phyloP scores from a whole-genome alignment of 129 eudicot genomes.

The Flaveria bidentis region DNA sequence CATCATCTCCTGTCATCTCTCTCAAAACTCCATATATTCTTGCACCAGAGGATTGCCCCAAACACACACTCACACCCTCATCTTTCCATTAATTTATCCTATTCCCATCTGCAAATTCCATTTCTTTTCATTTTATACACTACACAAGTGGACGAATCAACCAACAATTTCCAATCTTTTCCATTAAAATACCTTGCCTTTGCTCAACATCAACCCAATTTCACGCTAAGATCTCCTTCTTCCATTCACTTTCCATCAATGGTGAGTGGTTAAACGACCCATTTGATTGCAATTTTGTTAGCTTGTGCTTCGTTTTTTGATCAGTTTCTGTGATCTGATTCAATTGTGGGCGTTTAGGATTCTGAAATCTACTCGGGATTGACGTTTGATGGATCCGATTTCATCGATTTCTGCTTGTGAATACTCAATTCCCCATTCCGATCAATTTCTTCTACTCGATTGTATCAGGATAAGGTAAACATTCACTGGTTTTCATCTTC shows the following conservation, averaged over 20 bases:
- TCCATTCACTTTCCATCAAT: constrained; percentile 31
- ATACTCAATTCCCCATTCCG: constrained; percentile 31
- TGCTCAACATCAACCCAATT: constrained; percentile 16
- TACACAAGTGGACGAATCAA: constrained; percentile 48
- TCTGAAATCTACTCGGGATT: constrained; percentile 41
- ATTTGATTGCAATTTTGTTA: background rate
- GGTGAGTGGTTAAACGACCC: constrained; percentile 10
- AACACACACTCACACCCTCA: constrained; percentile 42
- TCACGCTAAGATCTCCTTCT: constrained; percentile 20
- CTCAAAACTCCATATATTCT: constrained; percentile 54
- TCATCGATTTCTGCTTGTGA: constrained; percentile 35
- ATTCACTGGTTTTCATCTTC: constrained; percentile 14
- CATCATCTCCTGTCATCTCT: constrained; percentile 59
- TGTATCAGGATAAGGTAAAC: constrained; percentile 53
- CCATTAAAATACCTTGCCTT: constrained; percentile 30
- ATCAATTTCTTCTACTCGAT: constrained; percentile 40
- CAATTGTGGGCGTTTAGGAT: constrained; percentile 31
- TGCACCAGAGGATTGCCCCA: constrained; percentile 59
- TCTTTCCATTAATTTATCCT: constrained; percentile 27
- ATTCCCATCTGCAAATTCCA: constrained; percentile 46
- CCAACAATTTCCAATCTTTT: constrained; percentile 34
- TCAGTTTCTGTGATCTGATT: constrained; percentile 29
- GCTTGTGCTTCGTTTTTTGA: background rate
- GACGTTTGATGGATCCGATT: constrained; percentile 36
- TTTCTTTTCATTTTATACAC: constrained; percentile 43